Conservation (phyloP, 139 green algal genomes). For the Bryopsis sp. region DNA sequence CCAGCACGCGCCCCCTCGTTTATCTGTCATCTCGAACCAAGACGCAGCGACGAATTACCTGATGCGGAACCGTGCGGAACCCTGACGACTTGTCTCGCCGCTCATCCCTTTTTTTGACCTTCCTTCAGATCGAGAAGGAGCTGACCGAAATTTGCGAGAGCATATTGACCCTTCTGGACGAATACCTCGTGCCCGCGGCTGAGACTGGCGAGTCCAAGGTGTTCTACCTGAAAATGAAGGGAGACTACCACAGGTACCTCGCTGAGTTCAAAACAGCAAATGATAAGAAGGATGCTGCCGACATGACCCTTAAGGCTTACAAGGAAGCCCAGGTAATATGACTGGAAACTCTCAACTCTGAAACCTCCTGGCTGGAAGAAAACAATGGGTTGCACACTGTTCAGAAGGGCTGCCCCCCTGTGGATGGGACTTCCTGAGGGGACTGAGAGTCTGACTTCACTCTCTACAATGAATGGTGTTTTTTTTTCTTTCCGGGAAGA, state of each 20-base stretch:
- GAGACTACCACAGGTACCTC: conserved; percentile 97
- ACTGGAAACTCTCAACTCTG: not conserved
- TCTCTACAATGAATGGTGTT: too few species aligned
- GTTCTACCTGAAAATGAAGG: conserved; percentile 93
- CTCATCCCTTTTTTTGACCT: not conserved
- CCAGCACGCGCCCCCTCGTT: too few species aligned
- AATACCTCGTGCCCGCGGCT: conserved; percentile 89
- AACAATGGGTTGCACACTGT: too few species aligned
- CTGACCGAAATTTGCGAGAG: conserved; percentile 76
- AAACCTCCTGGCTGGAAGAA: too few species aligned
- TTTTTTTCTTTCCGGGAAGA: too few species aligned
- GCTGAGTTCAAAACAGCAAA: conserved; percentile 93
- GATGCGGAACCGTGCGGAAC: too few species aligned
- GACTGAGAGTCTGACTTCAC: too few species aligned
- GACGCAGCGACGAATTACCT: too few species aligned
- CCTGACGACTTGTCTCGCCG: too few species aligned
- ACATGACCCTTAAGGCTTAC: conserved; percentile 91
- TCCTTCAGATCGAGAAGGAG: conserved; percentile 73
- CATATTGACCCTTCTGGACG: conserved; percentile 89
- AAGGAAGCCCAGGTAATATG: conserved; percentile 73
- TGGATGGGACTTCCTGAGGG: too few species aligned
- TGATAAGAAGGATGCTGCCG: conserved; percentile 84
- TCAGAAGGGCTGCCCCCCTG: too few species aligned
- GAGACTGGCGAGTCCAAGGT: conserved; percentile 90
- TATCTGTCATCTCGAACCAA: too few species aligned